phyloP scores from a whole-genome alignment of 179 eudicot genomes.

The Beta corolliflora region DNA sequence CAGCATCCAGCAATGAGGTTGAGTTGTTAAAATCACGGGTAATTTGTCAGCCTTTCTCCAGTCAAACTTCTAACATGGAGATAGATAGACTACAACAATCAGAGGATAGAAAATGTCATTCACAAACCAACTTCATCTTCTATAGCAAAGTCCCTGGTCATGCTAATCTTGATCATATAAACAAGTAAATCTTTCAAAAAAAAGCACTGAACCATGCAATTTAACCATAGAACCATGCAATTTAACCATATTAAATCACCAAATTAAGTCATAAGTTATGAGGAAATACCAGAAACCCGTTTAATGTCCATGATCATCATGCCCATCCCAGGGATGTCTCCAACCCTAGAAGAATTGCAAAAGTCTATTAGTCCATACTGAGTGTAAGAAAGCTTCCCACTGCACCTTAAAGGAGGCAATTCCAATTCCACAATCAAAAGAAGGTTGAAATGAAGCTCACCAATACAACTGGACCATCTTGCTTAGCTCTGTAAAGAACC shows the following conservation, averaged over 20 bases:
- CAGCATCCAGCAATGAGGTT: background rate
- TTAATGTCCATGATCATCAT: slow-evolving; percentile 72
- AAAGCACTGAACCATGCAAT: background rate
- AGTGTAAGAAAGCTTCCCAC: background rate
- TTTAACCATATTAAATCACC: background rate
- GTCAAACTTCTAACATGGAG: background rate
- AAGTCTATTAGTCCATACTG: background rate
- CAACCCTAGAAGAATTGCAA: slow-evolving; percentile 62
- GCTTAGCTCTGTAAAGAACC: slow-evolving; percentile 93
- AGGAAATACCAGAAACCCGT: slow-evolving; percentile 32
- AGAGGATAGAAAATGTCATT: background rate
- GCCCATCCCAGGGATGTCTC: slow-evolving; percentile 99
- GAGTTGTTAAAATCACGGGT: background rate
- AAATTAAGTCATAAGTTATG: background rate
- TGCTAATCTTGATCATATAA: background rate
- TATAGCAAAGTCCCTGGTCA: background rate
- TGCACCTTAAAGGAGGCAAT: background rate
- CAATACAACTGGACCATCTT: slow-evolving; percentile 97
- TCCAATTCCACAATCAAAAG: background rate
- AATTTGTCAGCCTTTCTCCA: background rate
- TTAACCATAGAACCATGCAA: background rate
- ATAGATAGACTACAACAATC: background rate
- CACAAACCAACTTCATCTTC: background rate
- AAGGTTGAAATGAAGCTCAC: slow-evolving; percentile 42
- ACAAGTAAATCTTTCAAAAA: background rate